These are phyloP conservation scores for Carpinus fangiana DNA, from an alignment of 306 rosid genomes.

Conservation along the genomic window DNA sequence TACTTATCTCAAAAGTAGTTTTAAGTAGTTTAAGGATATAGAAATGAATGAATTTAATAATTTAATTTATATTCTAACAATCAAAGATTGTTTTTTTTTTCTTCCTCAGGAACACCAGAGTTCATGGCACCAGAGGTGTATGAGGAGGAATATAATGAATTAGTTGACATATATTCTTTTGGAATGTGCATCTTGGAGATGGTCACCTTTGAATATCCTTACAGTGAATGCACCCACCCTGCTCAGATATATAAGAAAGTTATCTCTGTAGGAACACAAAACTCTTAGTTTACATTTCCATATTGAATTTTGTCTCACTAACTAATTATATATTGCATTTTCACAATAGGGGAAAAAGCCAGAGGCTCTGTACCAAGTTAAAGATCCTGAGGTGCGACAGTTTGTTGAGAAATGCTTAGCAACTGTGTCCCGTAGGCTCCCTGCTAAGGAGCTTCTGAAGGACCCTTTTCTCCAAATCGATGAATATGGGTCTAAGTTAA, in stretches of 20 bases:
- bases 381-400: constrained; percentile 64
- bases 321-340: constrained; percentile 18
- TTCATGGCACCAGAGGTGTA: constrained; percentile 99
- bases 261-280: constrained; percentile 55
- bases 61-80: no score
- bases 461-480: constrained; percentile 85
- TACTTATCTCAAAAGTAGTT: no score
- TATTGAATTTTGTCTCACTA: constrained; percentile 13
- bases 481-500: constrained; percentile 57
- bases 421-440: constrained; percentile 69
- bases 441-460: constrained; percentile 79
- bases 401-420: constrained; percentile 94
- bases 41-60: no score
- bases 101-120: constrained; percentile 87
- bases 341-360: constrained; percentile 77
- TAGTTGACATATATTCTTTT: constrained; percentile 92
- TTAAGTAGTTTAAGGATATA: no score
- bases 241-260: constrained; percentile 99
- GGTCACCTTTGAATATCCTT: constrained; percentile 96
- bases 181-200: constrained; percentile 99
- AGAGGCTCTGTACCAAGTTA: constrained; percentile 73
- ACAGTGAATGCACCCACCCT: constrained; percentile 90
- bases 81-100: background rate
- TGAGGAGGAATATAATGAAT: constrained; percentile 91
- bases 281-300: constrained; percentile 2